Conservation (phyloP, 2,329 filamentous ascomycete species). For the Ophiostoma novo-ulmi region DNA sequence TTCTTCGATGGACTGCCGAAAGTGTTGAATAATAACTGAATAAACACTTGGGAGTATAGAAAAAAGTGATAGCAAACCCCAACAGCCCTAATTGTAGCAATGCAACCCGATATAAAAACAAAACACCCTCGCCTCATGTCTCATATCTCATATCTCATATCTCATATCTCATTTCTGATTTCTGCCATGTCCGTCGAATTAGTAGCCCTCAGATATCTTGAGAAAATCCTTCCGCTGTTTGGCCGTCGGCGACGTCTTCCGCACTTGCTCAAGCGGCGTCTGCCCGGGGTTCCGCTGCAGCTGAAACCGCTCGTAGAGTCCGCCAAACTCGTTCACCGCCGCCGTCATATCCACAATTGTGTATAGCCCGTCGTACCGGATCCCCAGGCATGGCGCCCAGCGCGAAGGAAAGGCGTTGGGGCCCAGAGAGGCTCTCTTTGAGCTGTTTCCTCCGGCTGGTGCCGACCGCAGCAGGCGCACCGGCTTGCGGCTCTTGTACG, state of each 20-base stretch:
- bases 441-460: background rate
- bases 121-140: no score
- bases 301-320: slow-evolving; percentile 28
- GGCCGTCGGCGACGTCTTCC: slow-evolving; percentile 19
- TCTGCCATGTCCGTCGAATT: background rate
- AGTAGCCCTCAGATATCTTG: slow-evolving; percentile 24
- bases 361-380: slow-evolving; percentile 39
- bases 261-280: slow-evolving; percentile 25
- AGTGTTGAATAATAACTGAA: no score
- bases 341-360: slow-evolving; percentile 23
- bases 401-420: background rate
- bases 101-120: no score
- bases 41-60: no score
- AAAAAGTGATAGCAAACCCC: no score
- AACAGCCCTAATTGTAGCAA: no score
- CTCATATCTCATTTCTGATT: no score
- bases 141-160: no score
- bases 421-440: background rate
- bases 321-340: slow-evolving; percentile 26
- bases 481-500: slow-evolving; percentile 21
- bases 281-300: slow-evolving; percentile 28
- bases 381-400: slow-evolving; percentile 30
- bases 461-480: slow-evolving; percentile 34
- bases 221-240: slow-evolving; percentile 25
- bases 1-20: background rate